Evolutionary conservation across 1,284 basidiomycete genomes (phyloP), one percentile per base, ranked within the genome.

Genomic region (Porodaedalea pini): DNA sequence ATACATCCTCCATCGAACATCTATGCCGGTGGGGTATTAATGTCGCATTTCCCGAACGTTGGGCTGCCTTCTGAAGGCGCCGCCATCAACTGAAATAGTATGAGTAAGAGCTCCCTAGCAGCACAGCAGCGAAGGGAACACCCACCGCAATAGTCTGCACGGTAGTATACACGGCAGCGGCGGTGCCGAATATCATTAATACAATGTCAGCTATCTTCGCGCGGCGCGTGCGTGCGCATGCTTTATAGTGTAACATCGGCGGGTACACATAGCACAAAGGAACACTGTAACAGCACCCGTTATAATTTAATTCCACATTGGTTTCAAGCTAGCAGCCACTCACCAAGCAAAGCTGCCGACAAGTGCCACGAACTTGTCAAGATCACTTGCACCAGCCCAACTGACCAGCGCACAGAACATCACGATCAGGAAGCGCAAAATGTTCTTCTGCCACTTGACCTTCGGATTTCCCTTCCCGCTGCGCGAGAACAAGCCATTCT

Each of bases 341-440:
- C 63, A 94, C 93, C 94, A 98, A 56, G 95, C 95, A 66, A 97
- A 92, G 65, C 90, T 90, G 19, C 96, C 96, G 58, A 99, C 83
- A 64, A 99, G 83, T 13, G 92, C 84, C 13, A 99, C 96, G 69
- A 98, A 98, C 75, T 98, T 98, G 77, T 99, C 97, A 54, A 99
- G 74, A 72, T 98, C 94, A 43, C 78, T 80, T 19, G 94, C 94
- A 13, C 96, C 96, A 4, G 80, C 75, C 84, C 88, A 95, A 57
- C 90, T 91, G 59, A 97, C 73, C 21, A 79, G 69, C 1, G 88
- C 87, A 71, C 91, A 93, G 58, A 86, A 74, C 59, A 89, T 70
- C 36, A 98, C 93, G 59, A 89, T 81, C 11, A 75, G 69, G 56
- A 87, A 88, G 52, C 97, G 80, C 79, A 98, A 96, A 23, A 82